phyloP scores from a whole-genome alignment of 2,329 filamentous ascomycete genomes.

The Fusarium virguliforme region DNA sequence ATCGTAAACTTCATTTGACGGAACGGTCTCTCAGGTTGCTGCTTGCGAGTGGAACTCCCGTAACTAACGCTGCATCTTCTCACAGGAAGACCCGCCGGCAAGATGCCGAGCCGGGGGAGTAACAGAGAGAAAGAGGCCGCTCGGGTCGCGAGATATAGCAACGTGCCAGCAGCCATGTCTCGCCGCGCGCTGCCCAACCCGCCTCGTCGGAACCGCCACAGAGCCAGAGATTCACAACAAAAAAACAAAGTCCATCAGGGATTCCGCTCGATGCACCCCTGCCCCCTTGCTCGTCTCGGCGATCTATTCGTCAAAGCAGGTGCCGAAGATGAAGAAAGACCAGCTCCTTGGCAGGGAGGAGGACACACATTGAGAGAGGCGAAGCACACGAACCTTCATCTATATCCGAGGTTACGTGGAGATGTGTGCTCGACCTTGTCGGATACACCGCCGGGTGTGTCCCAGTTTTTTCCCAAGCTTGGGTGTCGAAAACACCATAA shows the following conservation, averaged over 20 bases:
- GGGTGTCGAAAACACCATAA: conserved; percentile 31
- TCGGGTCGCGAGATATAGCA: conserved; percentile 76
- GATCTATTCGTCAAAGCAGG: conserved; percentile 53
- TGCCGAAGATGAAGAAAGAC: conserved; percentile 58
- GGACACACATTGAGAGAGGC: background rate
- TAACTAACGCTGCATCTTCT: conserved; percentile 10
- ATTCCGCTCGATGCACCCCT: conserved; percentile 48
- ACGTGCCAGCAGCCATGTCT: conserved; percentile 72
- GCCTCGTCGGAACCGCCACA: conserved; percentile 69
- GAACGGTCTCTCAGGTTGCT: background rate
- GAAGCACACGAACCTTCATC: conserved; percentile 18
- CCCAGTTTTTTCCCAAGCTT: conserved; percentile 6
- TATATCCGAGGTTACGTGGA: conserved; percentile 42
- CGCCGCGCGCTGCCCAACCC: conserved; percentile 69
- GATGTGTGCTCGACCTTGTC: conserved; percentile 58
- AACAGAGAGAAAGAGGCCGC: conserved; percentile 69
- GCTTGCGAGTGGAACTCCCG: conserved; percentile 19
- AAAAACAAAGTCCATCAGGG: background rate
- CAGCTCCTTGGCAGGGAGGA: conserved; percentile 56
- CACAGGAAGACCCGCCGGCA: conserved; percentile 67
- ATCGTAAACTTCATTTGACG: conserved; percentile 25
- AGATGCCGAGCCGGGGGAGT: conserved; percentile 72
- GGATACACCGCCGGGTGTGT: conserved; percentile 37
- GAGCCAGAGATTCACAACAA: background rate
- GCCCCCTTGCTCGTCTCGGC: conserved; percentile 30